Evolutionary conservation across 306 rosid species (phyloP), one percentile per base, ranked within the genome.

Genomic region (Cicer arietinum): DNA sequence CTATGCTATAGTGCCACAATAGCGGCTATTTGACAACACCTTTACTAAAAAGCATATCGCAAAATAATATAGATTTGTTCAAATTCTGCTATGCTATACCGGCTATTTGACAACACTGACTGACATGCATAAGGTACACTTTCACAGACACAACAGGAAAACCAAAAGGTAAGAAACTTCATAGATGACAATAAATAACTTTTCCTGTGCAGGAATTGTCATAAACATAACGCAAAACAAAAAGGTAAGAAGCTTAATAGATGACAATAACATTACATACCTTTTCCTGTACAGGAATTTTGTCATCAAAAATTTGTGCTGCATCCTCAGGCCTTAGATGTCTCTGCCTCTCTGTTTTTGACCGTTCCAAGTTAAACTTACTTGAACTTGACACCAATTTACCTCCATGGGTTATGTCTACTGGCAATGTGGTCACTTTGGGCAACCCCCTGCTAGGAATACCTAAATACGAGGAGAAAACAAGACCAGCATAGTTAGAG

Each of bases 271-370:
- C 46, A 51, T 16, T 16, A 48, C 46, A 75, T 80, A 95, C 98
- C 99, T 88, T 92, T 65, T 86, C 88, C 52, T 89, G 86, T 7
- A 79, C 78, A 7, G 99, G 73, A 79, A 87, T 71, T 71, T 84
- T 88, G 69, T 83, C 76, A 61, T 95, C 76, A 48, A 89, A 89
- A 78, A 95, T 90, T 75, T 79, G 92, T 40, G 92, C 97, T 6
- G 97, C 93, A 69, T 94, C 97, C 76, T 85, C 87, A 7, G 92
- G 84, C 80, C 82, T 50, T 48, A 86, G 43, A 70, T 85, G 90
- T 79, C 85, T 83, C 37, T 80, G 87, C 84, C 73, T 83, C 86
- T 92, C 96, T 57, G 91, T 89, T 85, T 85, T 90, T 42, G 96
- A 87, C 81, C 93, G 88, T 87, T 86, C 87, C 81, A 95, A 80